Percentiles rank a stretch among this genome's conserved stretches.
phyloP scores from a whole-genome alignment of 116 monocot species.

The Trichopus zeylanicus region DNA sequence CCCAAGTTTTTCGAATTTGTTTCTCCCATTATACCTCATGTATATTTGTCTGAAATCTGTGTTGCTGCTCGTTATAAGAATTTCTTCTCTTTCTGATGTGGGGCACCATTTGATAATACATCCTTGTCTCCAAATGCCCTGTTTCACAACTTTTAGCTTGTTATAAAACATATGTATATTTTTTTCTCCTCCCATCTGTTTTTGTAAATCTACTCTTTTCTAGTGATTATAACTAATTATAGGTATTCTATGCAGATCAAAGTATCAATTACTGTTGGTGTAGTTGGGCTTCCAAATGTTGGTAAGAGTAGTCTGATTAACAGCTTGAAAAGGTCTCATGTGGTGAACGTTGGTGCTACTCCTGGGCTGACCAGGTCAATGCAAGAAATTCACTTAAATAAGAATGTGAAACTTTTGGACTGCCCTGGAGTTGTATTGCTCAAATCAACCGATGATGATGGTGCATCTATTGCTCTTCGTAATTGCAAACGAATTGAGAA shows the following conservation, averaged over 20 bases:
- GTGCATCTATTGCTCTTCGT: slow-evolving; percentile 67
- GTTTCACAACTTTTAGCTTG: too few relatives aligned
- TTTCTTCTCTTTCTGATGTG: too few relatives aligned
- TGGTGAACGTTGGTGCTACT: slow-evolving; percentile 92
- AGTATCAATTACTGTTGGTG: slow-evolving; percentile 85
- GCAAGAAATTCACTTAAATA: slow-evolving; percentile 97
- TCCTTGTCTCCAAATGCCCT: too few relatives aligned
- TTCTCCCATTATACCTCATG: too few relatives aligned
- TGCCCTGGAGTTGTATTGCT: slow-evolving; percentile 98
- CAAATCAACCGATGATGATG: slow-evolving; percentile 53
- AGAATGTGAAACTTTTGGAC: slow-evolving; percentile 82
- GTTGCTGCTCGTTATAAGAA: too few relatives aligned
- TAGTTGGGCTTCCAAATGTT: slow-evolving; percentile 96
- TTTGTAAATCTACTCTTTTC: background rate
- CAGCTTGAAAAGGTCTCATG: slow-evolving; percentile 93
- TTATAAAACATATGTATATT: too few relatives aligned
- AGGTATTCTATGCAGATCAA: slow-evolving; percentile 54
- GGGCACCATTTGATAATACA: too few relatives aligned
- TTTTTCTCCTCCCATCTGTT: too few relatives aligned
- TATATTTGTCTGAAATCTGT: too few relatives aligned
- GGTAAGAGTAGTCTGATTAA: slow-evolving; percentile 98
- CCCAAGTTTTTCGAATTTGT: too few relatives aligned
- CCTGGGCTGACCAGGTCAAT: slow-evolving; percentile 90
- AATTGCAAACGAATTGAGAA: slow-evolving; percentile 97
- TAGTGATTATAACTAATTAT: background rate